phyloP scores from a whole-genome alignment of 208 protist genomes.

The Trypanosomatidae sp. region DNA sequence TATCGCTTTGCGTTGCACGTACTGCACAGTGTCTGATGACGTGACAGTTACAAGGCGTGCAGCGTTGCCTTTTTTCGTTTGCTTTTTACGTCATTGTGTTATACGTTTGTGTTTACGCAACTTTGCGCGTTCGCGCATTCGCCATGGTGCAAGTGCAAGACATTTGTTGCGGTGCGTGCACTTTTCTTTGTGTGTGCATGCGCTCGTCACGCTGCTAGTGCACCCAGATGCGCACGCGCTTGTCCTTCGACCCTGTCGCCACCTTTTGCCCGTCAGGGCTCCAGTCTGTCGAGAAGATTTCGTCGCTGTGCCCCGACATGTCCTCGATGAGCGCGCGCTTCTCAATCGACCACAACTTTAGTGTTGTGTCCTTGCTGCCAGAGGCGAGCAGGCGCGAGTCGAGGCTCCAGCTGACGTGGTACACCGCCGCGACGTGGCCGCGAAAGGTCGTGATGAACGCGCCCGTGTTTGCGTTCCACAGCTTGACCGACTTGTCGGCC shows the following conservation, averaged over 20 bases:
- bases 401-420: constrained; percentile 94
- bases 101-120: too few relatives aligned
- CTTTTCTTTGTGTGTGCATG: too few relatives aligned
- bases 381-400: constrained; percentile 93
- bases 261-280: constrained; percentile 94
- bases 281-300: constrained; percentile 97
- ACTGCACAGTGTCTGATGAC: too few relatives aligned
- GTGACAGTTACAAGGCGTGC: too few relatives aligned
- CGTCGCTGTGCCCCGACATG: constrained; percentile 96
- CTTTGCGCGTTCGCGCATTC: too few relatives aligned
- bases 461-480: constrained; percentile 91
- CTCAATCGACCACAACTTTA: constrained; percentile 93
- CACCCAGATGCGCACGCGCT: constrained; percentile 83
- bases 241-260: constrained; percentile 95
- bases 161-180: background rate
- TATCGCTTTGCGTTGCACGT: too few relatives aligned
- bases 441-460: constrained; percentile 92
- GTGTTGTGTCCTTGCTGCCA: constrained; percentile 94
- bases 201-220: too few relatives aligned
- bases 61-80: too few relatives aligned
- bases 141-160: background rate
- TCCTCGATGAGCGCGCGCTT: constrained; percentile 90
- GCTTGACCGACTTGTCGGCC: constrained; percentile 97
- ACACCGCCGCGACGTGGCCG: constrained; percentile 95
- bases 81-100: too few relatives aligned